Conservation (phyloP, 2,329 filamentous ascomycete genomes). For the Ceratocystis lukuohia region DNA sequence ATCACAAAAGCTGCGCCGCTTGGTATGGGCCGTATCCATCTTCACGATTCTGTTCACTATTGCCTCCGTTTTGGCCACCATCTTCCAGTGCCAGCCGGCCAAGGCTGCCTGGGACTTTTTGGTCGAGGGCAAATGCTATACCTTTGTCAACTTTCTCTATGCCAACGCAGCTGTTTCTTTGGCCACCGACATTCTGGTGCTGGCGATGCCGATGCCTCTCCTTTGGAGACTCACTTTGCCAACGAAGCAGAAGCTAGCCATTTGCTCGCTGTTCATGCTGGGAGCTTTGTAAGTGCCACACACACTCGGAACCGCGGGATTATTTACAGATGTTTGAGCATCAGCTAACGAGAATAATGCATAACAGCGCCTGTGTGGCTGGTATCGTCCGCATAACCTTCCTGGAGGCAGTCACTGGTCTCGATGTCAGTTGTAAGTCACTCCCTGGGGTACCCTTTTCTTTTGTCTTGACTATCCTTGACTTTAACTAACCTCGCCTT, state of each 20-base stretch:
- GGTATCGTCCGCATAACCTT: constrained; percentile 23
- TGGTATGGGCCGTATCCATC: constrained; percentile 23
- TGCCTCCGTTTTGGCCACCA: constrained; percentile 24
- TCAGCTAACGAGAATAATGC: not conserved
- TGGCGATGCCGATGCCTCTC: constrained; percentile 24
- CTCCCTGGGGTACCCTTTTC: not conserved
- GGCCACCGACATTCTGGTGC: constrained; percentile 25
- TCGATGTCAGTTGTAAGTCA: constrained; percentile 26
- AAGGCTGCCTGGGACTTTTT: constrained; percentile 24
- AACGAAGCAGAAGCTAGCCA: constrained; percentile 22
- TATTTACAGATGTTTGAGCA: not conserved
- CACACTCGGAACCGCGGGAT: too few species aligned
- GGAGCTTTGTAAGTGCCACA: constrained; percentile 24
- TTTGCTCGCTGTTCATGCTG: constrained; percentile 24
- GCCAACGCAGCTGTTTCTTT: constrained; percentile 25
- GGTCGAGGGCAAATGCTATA: constrained; percentile 22
- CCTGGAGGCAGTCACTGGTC: constrained; percentile 21
- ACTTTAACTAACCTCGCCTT: not conserved
- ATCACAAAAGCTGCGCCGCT: constrained; percentile 23
- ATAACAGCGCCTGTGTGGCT: constrained; percentile 23
- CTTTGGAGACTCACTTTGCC: constrained; percentile 25
- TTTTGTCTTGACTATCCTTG: not conserved
- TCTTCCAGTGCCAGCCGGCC: constrained; percentile 24
- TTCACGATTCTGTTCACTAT: constrained; percentile 22
- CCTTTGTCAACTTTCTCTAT: constrained; percentile 24